These are phyloP conservation scores for Phialemoniopsis sp. DNA, from an alignment of 2,329 filamentous ascomycete species.

Conservation along the genomic window DNA sequence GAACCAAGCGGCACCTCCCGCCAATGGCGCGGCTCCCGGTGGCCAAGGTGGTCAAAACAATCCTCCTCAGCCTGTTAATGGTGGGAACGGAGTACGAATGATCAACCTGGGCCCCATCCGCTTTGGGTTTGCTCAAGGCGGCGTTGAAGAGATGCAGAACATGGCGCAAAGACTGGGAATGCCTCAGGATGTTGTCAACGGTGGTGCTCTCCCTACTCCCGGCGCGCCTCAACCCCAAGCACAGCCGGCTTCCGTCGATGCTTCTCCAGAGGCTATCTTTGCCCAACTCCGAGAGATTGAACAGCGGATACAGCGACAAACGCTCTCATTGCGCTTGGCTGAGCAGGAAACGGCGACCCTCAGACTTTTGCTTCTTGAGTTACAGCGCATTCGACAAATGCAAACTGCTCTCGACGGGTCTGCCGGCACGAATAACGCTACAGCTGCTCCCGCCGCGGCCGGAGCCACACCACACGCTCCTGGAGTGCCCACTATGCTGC, in stretches of 20 bases:
- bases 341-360: constrained; percentile 67
- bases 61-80: background rate
- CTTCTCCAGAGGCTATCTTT: constrained; percentile 38
- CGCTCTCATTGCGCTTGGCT: constrained; percentile 56
- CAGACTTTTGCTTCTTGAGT: constrained; percentile 62
- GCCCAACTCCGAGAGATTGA: constrained; percentile 63
- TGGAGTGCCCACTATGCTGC: constrained; percentile 11
- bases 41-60: constrained; percentile 25
- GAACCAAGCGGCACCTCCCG: constrained; percentile 21
- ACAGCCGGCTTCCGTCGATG: constrained; percentile 3
- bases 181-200: constrained; percentile 21
- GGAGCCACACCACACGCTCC: constrained; percentile 1
- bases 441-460: constrained; percentile 1
- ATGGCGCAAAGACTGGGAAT: constrained; percentile 60
- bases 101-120: constrained; percentile 64
- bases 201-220: constrained; percentile 9
- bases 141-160: constrained; percentile 58
- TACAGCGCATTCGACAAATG: constrained; percentile 58
- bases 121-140: constrained; percentile 72
- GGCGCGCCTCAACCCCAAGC: constrained; percentile 4
- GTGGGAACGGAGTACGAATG: constrained; percentile 18
- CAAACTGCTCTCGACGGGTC: constrained; percentile 20
- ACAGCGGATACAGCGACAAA: constrained; percentile 64
- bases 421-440: constrained; percentile 6
- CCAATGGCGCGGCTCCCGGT: constrained; percentile 10